Conservation (phyloP, 768 basidiomycete genomes). For the Nidula microcarpa region DNA sequence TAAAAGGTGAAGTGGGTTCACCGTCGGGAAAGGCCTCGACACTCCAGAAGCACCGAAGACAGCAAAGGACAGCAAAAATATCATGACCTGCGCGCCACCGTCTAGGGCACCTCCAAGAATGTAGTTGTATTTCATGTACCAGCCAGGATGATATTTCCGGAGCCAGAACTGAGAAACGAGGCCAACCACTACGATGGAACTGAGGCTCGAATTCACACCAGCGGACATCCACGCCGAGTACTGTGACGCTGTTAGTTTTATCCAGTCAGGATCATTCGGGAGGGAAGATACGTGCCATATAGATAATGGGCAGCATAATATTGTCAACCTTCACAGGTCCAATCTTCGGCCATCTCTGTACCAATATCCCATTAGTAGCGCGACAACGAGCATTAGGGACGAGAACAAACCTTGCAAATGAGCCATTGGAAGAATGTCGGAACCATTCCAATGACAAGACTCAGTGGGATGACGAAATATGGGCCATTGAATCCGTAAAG, state of each 20-base stretch:
- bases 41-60: conserved; percentile 58
- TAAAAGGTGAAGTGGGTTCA: conserved; percentile 13
- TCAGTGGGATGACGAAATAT: conserved; percentile 55
- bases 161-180: conserved; percentile 61
- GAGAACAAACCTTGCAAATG: conserved; percentile 39
- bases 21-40: conserved; percentile 44
- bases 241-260: conserved; percentile 13
- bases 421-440: conserved; percentile 53
- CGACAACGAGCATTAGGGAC: neutral
- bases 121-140: conserved; percentile 69
- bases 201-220: conserved; percentile 52
- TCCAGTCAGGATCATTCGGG: neutral
- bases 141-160: conserved; percentile 53
- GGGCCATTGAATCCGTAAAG: conserved; percentile 52
- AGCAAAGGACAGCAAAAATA: conserved; percentile 61
- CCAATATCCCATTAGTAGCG: neutral
- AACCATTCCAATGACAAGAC: conserved; percentile 50
- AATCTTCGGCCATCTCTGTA: conserved; percentile 52
- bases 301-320: conserved; percentile 56
- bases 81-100: conserved; percentile 64
- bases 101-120: conserved; percentile 64
- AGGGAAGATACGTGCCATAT: conserved; percentile 29
- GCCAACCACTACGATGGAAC: conserved; percentile 46
- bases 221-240: conserved; percentile 38
- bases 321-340: conserved; percentile 45